These are phyloP conservation scores for Cadophora malorum DNA, from an alignment of 2,329 filamentous ascomycete genomes.

Conservation along the genomic window DNA sequence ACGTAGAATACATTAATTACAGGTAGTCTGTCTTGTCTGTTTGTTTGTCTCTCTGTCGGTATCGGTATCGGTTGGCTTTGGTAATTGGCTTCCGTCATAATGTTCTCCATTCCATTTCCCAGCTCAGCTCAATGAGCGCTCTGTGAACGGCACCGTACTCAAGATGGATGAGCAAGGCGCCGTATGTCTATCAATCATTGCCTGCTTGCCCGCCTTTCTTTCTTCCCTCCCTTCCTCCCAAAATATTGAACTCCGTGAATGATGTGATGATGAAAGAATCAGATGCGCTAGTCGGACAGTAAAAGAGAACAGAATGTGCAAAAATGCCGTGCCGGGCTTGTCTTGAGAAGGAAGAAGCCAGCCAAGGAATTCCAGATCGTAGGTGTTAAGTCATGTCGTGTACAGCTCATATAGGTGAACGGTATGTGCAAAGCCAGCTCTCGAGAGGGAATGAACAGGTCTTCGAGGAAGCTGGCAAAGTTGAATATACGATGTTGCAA, in stretches of 20 bases:
- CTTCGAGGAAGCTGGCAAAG: slow-evolving; percentile 24
- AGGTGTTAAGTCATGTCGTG: slow-evolving; percentile 14
- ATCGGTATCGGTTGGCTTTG: neutral
- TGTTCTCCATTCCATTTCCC: slow-evolving; percentile 21
- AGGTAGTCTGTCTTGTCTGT: slow-evolving; percentile 16
- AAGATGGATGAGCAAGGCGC: neutral
- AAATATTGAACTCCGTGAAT: slow-evolving; percentile 19
- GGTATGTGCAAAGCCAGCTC: slow-evolving; percentile 25
- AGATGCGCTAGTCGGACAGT: slow-evolving; percentile 13
- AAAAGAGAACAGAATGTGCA: slow-evolving; percentile 16
- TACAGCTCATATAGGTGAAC: slow-evolving; percentile 16
- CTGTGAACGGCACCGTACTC: slow-evolving; percentile 1
- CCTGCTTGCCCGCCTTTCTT: neutral
- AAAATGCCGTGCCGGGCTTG: slow-evolving; percentile 12
- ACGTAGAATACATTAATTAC: slow-evolving; percentile 42
- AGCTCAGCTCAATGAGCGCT: slow-evolving; percentile 13
- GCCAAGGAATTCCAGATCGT: slow-evolving; percentile 2
- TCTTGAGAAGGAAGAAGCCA: neutral
- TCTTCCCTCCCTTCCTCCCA: slow-evolving; percentile 7
- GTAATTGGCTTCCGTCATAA: slow-evolving; percentile 23
- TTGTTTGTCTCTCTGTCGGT: slow-evolving; percentile 10
- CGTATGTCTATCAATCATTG: slow-evolving; percentile 9
- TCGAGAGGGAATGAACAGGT: slow-evolving; percentile 19
- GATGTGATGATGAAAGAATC: slow-evolving; percentile 14
- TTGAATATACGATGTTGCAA: slow-evolving; percentile 10